Evolutionary conservation across 257 asterid genomes (phyloP), one percentile per base, ranked within the genome.

Genomic region (Henckelia pumila): DNA sequence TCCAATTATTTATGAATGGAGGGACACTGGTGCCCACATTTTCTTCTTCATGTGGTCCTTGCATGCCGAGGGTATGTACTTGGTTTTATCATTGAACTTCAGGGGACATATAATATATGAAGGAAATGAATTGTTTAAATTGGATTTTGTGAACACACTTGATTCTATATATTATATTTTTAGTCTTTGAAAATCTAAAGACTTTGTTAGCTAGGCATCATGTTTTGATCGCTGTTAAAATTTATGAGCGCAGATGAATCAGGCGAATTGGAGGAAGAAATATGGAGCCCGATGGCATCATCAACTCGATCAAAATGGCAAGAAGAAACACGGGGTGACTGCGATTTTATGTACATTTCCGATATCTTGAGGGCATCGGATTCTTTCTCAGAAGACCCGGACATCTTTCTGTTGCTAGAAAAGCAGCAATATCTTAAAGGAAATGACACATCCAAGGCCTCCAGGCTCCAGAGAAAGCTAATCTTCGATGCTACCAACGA

Each of bases 341-440:
- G 59, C 16, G 95, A 90, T 71, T 78, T 85, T 30, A 67, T 74
- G 0, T 93, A 93, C 84, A 73, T 93, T 44, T 79, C 89, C 0
- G 95, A 88, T 32, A 77, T 93, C 52, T 72, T 93, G 22, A 73
- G 87, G 73, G 96, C 95, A 35, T 81, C 80, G 20, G 78, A 64
- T 63, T 81, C 81, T 70, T 74, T 86, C 25, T 85, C 88, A 0
- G 83, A 79, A 23, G 91, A 84, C 33, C 76, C 91, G 8, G 89
- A 88, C 44, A 67, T 83, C 17, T 93, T 93, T 72, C 30, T 68
- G 44, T 33, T 83, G 49, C 82, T 93, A 16, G 99, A 93, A 78
- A 90, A 86, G 81, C 95, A 88, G 64, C 97, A 81, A 6, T 84
- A 64, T 73, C 84, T 82, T 70, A 80, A 82, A 71, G 97, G 95